A percentile compares a stretch with the other conserved stretches of the same genome.
Conservation (phyloP, 768 basidiomycete genomes). For the Phylloporus rhodoxanthus region DNA sequence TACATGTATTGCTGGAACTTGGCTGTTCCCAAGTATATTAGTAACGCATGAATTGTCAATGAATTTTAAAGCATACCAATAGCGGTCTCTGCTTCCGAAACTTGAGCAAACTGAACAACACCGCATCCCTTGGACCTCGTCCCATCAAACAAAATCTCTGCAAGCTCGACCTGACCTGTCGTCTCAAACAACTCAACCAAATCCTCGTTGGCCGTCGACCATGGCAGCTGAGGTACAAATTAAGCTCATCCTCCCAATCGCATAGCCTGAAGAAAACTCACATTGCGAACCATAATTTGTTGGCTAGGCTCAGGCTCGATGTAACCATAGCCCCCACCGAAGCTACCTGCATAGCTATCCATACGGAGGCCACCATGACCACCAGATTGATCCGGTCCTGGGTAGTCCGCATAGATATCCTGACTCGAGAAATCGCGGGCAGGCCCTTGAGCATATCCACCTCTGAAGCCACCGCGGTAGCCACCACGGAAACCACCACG, state of each 20-base stretch:
- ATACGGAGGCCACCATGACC: conserved; percentile 33
- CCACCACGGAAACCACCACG: conserved; percentile 32
- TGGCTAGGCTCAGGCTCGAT: conserved; percentile 79
- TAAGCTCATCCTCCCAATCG: background rate
- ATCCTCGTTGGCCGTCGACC: conserved; percentile 99
- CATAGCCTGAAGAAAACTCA: conserved; percentile 40
- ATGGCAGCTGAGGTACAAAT: conserved; percentile 63
- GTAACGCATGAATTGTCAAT: background rate
- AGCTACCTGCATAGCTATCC: conserved; percentile 35
- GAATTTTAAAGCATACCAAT: conserved; percentile 50
- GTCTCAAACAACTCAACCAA: conserved; percentile 97
- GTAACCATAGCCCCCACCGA: conserved; percentile 36
- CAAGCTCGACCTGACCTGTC: conserved; percentile 89
- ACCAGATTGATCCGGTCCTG: conserved; percentile 71
- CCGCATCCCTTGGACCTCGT: conserved; percentile 91
- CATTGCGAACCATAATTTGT: conserved; percentile 98
- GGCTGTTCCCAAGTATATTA: conserved; percentile 37
- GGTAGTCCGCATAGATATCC: conserved; percentile 89
- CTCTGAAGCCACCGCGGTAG: conserved; percentile 52
- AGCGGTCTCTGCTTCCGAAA: conserved; percentile 87
- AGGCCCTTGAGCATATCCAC: conserved; percentile 44
- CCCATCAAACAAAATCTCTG: conserved; percentile 92
- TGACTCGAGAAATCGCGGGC: conserved; percentile 78
- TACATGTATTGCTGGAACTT: conserved; percentile 97
- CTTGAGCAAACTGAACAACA: conserved; percentile 89